phyloP scores from a whole-genome alignment of 2,329 filamentous ascomycete species.

The Whalleya microplaca region DNA sequence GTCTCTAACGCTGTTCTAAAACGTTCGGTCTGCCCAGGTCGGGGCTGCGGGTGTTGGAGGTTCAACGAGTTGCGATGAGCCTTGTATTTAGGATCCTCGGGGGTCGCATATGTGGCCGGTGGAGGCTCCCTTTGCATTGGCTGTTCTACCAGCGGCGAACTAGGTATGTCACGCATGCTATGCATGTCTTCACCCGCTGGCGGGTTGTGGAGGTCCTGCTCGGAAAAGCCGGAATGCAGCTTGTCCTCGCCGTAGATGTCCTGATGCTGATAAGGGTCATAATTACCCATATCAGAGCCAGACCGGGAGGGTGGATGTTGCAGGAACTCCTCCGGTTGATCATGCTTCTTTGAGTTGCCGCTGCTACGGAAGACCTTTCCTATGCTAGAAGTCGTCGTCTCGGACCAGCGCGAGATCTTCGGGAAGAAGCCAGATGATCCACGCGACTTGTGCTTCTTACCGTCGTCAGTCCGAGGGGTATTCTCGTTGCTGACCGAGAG shows the following conservation, averaged over 20 bases:
- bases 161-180: background rate
- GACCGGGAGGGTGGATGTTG: slow-evolving; percentile 71
- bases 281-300: slow-evolving; percentile 72
- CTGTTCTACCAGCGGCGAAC: slow-evolving; percentile 21
- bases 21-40: slow-evolving; percentile 72
- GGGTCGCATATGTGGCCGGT: slow-evolving; percentile 57
- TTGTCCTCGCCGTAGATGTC: slow-evolving; percentile 64
- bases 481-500: slow-evolving; percentile 73
- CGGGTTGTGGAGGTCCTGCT: slow-evolving; percentile 48
- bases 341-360: slow-evolving; percentile 57
- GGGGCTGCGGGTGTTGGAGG: slow-evolving; percentile 77
- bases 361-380: slow-evolving; percentile 76
- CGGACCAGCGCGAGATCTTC: slow-evolving; percentile 96
- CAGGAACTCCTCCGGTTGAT: slow-evolving; percentile 64
- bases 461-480: slow-evolving; percentile 75
- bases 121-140: slow-evolving; percentile 43
- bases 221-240: slow-evolving; percentile 59
- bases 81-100: slow-evolving; percentile 78
- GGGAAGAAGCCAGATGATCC: slow-evolving; percentile 80
- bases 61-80: slow-evolving; percentile 81
- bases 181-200: slow-evolving; percentile 28
- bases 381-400: slow-evolving; percentile 89
- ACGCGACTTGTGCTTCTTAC: slow-evolving; percentile 86
- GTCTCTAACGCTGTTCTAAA: slow-evolving; percentile 76
- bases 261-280: slow-evolving; percentile 63